Base-by-base conservation (phyloP, 75 land plant species). In the Picea sitchensis region DNA sequence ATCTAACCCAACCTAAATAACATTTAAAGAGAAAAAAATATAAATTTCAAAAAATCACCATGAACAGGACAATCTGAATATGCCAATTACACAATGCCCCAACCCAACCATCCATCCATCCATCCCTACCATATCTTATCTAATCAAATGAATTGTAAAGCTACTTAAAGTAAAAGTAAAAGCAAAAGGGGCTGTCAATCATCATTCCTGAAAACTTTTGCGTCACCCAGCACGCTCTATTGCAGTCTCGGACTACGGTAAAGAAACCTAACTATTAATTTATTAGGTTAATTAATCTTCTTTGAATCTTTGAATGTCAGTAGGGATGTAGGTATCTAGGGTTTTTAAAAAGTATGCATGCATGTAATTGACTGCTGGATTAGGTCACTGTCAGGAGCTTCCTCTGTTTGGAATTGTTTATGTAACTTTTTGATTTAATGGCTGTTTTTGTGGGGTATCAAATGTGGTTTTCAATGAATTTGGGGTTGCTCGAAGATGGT, bases 391-490 rank as follows among this genome's bases (percentile, higher is more conserved):
- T 71, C 73, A 71, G 73, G 73, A 23, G 38, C 17, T 34, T 6
- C 38, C 38, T 36, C n/a, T 71, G 36, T 38, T 71, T 38, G 44
- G 38, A 38, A 18, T 4, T 34, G 71, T 67, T 67, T 71, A 71
- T 41, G 54, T 44, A 38, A 38, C 38, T 20, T 71, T 47, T 47
- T 47, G 54, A 47, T 47, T 47, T 47, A 47, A 47, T 47, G 54
- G 54, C 1, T 26, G 54, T 47, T 47, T 47, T 7, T 0, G 54
- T 47, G 54, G 54, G 73, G 73, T 41, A 47, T 71, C 73, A 20
- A 20, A 21, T 44, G 73, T 38, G 73, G 73, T 71, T 71, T 71
- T 71, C 73, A 71, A 71, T 18, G 73, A 65, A 31, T 65, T 11
- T 65, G 31, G 38, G 68, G 68, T n/a, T 8, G 73, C 34, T 71